A percentile compares a stretch with the other conserved stretches of the same genome.
phyloP scores from a whole-genome alignment of 495 filamentous ascomycete genomes.

The Acidomyces sp. region DNA sequence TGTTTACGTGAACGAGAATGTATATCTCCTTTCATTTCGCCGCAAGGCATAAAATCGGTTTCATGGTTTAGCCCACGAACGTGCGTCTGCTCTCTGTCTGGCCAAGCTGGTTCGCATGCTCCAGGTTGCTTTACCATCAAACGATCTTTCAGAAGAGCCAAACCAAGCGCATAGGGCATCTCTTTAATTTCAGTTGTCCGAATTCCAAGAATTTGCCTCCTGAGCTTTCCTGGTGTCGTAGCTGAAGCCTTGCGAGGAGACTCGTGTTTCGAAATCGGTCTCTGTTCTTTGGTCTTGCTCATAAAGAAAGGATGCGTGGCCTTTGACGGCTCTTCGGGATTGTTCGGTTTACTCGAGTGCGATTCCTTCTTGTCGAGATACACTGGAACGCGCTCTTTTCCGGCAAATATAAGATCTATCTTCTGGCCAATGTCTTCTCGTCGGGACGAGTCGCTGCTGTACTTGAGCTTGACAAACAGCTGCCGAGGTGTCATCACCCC shows the following conservation, averaged over 20 bases:
- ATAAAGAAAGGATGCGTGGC: conserved; percentile 73
- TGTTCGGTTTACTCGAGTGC: conserved; percentile 13
- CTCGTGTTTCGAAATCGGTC: conserved; percentile 8
- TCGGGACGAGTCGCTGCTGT: conserved; percentile 24
- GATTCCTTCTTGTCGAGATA: neutral
- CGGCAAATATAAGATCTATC: conserved; percentile 40
- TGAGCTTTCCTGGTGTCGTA: conserved; percentile 29
- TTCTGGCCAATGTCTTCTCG: conserved; percentile 29
- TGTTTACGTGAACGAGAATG: conserved; percentile 1
- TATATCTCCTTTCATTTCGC: neutral
- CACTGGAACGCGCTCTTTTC: conserved; percentile 7
- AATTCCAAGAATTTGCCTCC: conserved; percentile 18
- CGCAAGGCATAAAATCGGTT: neutral
- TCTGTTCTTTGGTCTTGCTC: conserved; percentile 29
- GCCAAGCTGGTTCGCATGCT: conserved; percentile 24
- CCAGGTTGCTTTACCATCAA: conserved; percentile 23
- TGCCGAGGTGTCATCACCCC: conserved; percentile 15
- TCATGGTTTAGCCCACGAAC: conserved; percentile 21
- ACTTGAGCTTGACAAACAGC: conserved; percentile 36
- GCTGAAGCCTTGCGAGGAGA: conserved; percentile 21
- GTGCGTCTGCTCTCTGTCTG: conserved; percentile 21
- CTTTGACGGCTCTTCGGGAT: conserved; percentile 37
- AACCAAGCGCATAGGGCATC: conserved; percentile 8
- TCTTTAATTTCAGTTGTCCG: conserved; percentile 7
- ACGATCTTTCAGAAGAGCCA: conserved; percentile 15